Base-by-base conservation (phyloP, 2,329 filamentous ascomycete species). In the Ascomycota sp. region DNA sequence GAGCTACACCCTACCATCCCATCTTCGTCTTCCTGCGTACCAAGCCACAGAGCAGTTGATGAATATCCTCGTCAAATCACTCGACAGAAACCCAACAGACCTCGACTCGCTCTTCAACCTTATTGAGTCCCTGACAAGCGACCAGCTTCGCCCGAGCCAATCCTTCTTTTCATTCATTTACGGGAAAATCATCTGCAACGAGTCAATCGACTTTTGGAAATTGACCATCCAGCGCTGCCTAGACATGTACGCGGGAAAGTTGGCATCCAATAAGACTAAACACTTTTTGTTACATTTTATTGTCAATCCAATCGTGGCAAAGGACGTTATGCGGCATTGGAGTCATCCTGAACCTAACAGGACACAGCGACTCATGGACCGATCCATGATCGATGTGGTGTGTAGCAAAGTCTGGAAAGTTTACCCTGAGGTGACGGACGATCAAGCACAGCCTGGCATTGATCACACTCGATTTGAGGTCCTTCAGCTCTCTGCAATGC, bases 381-480 rank as follows among this genome's bases (percentile, higher is more conserved):
- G 76, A 49, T 62, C 70, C 32, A 73, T 98, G 55, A 84, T 89
- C 27, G 84, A 93, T 39, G 76, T 79, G 7, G 80, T 98, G 39
- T 83, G 91, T 51, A 76, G 76, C 44, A 89, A 84, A 51, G 73
- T 99, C 35, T 98, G 89, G 91, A 86, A 81, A 51, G 76, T 83
- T 16, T 82, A 91, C 40, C 62, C 83, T 26, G 72, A 76, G 52
- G 65, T 75, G 2, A 72, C 73, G 29, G 86, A 95, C 43, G 89
- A 95, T 45, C 71, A 76, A 27, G 71, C 68, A 4, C 82, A 86
- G 45, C 71, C 79, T 27, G 83, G 84, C 9, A 82, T 95, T 34
- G 89, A 98, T 49, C 89, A 95, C 53, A 91, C 84, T 2, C 69
- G 89, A 11, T 92, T 95, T 72, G 91, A 98, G 50, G 68, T 93